A percentile compares a stretch with the other conserved stretches of the same genome.
Conservation (phyloP, 345 rosid genomes). For the Noccaea caerulescens region DNA sequence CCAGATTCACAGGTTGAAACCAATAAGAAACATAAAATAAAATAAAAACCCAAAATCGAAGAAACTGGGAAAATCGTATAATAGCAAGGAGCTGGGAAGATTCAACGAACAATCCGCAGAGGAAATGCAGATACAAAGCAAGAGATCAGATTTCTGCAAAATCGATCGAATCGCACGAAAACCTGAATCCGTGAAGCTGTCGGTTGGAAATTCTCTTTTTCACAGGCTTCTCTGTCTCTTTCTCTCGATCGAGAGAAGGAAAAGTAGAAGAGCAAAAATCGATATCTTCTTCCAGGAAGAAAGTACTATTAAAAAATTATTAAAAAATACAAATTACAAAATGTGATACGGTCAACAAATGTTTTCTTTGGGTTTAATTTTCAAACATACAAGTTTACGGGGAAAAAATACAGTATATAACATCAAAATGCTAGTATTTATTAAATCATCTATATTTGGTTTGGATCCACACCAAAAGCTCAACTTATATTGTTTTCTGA, state of each 20-base stretch:
- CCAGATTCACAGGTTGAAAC: slow-evolving; percentile 4
- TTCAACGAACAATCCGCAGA: slow-evolving; percentile 1
- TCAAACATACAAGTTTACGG: not conserved
- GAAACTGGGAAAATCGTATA: slow-evolving; percentile 3
- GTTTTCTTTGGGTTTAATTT: not conserved
- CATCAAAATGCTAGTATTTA: not conserved
- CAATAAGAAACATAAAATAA: not conserved
- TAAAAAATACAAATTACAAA: not conserved
- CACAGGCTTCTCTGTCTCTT: slow-evolving; percentile 29
- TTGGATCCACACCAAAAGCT: slow-evolving; percentile 11
- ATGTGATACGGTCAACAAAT: slow-evolving; percentile 41
- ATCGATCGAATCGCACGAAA: slow-evolving; percentile 19
- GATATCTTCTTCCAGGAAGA: slow-evolving; percentile 20
- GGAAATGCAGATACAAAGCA: slow-evolving; percentile 28
- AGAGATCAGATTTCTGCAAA: slow-evolving; percentile 17
- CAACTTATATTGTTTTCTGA: not conserved
- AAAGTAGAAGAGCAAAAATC: slow-evolving; percentile 36
- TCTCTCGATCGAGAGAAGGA: slow-evolving; percentile 38
- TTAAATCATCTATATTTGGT: slow-evolving; percentile 2
- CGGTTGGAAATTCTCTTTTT: slow-evolving; percentile 26
- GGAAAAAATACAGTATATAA: no score
- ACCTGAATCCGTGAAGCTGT: slow-evolving; percentile 32
- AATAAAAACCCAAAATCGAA: not conserved
- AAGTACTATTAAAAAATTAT: slow-evolving; percentile 15
- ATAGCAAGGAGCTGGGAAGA: slow-evolving; percentile 24